A percentile compares a stretch with the other conserved stretches of the same genome.
Conservation (phyloP, 129 eudicot genomes). For the Flaveria sonorensis region DNA sequence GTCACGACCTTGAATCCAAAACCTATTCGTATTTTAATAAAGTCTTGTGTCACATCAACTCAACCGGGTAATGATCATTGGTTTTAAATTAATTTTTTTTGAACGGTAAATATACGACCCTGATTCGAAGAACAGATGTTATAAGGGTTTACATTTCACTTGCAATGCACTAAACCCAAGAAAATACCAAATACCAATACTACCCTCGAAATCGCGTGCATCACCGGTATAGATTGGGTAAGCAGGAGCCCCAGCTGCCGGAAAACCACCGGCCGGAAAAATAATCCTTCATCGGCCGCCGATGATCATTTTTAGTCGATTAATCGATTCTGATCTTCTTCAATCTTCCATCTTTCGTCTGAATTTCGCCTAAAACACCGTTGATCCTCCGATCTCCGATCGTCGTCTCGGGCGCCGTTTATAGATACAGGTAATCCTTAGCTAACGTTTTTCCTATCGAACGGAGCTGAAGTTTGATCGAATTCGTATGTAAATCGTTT, state of each 20-base stretch:
- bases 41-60: too few relatives aligned
- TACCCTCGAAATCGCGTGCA: slow-evolving; percentile 21
- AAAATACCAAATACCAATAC: slow-evolving; percentile 13
- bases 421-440: slow-evolving; percentile 22
- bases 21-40: too few relatives aligned
- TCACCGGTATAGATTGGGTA: slow-evolving; percentile 15
- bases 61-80: too few relatives aligned
- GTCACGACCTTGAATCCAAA: too few relatives aligned
- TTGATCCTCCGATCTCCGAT: slow-evolving; percentile 24
- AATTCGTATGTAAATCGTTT: slow-evolving; percentile 4
- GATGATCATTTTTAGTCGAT: neutral
- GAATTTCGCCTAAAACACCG: neutral
- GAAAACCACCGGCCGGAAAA: slow-evolving; percentile 30
- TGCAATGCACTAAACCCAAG: neutral
- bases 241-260: neutral
- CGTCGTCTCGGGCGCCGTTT: slow-evolving; percentile 16
- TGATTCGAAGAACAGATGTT: too few relatives aligned
- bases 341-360: neutral
- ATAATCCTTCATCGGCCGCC: neutral
- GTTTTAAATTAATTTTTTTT: too few relatives aligned
- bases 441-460: neutral
- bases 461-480: neutral
- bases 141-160: too few relatives aligned
- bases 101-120: too few relatives aligned
- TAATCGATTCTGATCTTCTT: slow-evolving; percentile 13